phyloP scores from a whole-genome alignment of 139 green algal species.

The Auxenochlorella pyrenoidosa region DNA sequence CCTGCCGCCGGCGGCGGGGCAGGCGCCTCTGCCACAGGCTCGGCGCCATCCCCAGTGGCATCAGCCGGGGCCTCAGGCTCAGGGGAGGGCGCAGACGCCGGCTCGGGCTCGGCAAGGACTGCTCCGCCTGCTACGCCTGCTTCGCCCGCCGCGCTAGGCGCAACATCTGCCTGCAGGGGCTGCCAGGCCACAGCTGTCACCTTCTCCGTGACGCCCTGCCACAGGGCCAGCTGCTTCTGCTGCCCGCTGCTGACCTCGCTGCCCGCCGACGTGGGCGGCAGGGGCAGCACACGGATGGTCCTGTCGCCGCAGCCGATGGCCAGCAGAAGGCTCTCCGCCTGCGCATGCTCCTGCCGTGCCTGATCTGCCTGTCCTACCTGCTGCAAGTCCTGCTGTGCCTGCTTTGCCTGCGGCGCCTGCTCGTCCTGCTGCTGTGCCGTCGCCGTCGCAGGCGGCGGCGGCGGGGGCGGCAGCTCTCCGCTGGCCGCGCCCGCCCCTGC shows the following conservation, averaged over 20 bases:
- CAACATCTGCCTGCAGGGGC: slow-evolving; percentile 4
- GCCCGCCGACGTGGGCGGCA: background rate
- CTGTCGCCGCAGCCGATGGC: slow-evolving; percentile 47
- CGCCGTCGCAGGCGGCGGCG: background rate
- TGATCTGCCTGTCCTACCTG: background rate
- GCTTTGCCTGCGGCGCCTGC: too few relatives aligned
- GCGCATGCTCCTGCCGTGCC: background rate
- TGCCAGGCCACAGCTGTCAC: slow-evolving; percentile 42
- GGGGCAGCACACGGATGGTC: slow-evolving; percentile 28
- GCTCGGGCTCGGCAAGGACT: too few relatives aligned
- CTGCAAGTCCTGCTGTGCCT: background rate
- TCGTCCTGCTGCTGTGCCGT: background rate
- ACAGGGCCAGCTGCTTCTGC: slow-evolving; percentile 40
- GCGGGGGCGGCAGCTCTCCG: background rate
- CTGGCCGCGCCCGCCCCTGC: background rate
- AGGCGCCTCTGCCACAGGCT: too few relatives aligned
- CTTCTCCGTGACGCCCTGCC: slow-evolving; percentile 34
- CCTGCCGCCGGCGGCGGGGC: background rate
- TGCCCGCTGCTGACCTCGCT: background rate
- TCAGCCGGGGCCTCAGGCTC: too few relatives aligned
- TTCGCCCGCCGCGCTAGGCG: background rate
- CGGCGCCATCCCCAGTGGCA: too few relatives aligned
- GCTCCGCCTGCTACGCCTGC: background rate
- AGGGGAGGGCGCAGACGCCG: too few relatives aligned
- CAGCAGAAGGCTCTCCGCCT: background rate